Conservation (phyloP, 2,329 filamentous ascomycete genomes). For the Fusarium albidum region DNA sequence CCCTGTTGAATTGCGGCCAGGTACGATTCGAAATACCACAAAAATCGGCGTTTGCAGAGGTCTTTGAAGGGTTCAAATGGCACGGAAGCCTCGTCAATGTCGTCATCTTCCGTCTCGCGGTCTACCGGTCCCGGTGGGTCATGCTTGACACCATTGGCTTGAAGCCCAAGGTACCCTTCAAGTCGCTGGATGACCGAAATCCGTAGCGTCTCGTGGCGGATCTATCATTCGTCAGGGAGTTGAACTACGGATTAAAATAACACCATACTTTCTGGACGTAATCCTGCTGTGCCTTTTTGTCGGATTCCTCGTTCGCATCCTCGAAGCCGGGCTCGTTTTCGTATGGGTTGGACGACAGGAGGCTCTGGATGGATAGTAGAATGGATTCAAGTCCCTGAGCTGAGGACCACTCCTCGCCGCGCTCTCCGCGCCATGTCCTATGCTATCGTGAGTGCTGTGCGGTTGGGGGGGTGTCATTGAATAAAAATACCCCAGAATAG, state of each 20-base stretch:
- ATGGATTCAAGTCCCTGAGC: slow-evolving; percentile 96
- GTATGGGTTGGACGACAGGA: slow-evolving; percentile 94
- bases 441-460: slow-evolving; percentile 23
- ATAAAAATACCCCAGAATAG: slow-evolving; percentile 77
- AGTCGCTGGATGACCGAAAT: slow-evolving; percentile 87
- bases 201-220: slow-evolving; percentile 87
- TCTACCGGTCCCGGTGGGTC: slow-evolving; percentile 39
- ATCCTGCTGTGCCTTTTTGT: slow-evolving; percentile 76
- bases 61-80: slow-evolving; percentile 90
- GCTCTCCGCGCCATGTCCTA: slow-evolving; percentile 92
- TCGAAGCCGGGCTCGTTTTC: slow-evolving; percentile 97
- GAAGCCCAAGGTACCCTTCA: slow-evolving; percentile 78
- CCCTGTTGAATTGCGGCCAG: slow-evolving; percentile 74
- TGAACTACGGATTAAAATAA: background rate
- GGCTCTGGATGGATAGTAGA: slow-evolving; percentile 91
- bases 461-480: background rate
- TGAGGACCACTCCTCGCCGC: slow-evolving; percentile 94
- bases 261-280: slow-evolving; percentile 78
- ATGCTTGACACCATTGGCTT: slow-evolving; percentile 56
- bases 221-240: slow-evolving; percentile 58
- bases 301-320: slow-evolving; percentile 69
- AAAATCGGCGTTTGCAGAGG: slow-evolving; percentile 86
- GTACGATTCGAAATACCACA: slow-evolving; percentile 97
- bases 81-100: slow-evolving; percentile 61
- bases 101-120: slow-evolving; percentile 56